Evolutionary conservation across 2,329 filamentous ascomycete genomes (phyloP).

Genomic region (Scopulariopsis brevicaulis): DNA sequence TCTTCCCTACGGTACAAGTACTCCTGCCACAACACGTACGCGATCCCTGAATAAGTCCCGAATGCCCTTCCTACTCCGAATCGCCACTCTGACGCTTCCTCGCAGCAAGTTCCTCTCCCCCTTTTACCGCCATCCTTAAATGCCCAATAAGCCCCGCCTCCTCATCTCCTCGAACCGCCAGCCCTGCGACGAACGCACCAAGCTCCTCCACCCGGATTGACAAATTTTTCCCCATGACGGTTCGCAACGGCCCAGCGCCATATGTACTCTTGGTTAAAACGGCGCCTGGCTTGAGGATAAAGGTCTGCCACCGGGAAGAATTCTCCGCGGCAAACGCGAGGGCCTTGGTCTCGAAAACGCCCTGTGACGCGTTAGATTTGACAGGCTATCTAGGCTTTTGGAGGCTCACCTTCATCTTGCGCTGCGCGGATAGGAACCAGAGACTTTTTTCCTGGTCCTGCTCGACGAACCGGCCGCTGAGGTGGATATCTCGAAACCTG

Average conservation of each 20-base stretch:
- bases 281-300: background rate
- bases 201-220: constrained; percentile 12
- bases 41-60: no score
- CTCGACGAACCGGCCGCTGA: constrained; percentile 20
- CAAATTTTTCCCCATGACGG: constrained; percentile 11
- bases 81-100: background rate
- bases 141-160: constrained; percentile 12
- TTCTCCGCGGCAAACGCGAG: constrained; percentile 2
- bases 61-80: no score
- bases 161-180: constrained; percentile 10
- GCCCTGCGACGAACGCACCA: constrained; percentile 13
- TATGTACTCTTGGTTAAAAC: background rate
- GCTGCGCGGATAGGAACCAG: constrained; percentile 13
- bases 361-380: constrained; percentile 6
- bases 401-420: constrained; percentile 13
- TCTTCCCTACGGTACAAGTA: no score
- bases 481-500: constrained; percentile 17
- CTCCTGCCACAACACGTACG: no score
- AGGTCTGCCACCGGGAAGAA: background rate
- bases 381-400: background rate
- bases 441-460: constrained; percentile 18
- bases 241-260: constrained; percentile 2
- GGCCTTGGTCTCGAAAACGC: constrained; percentile 9
- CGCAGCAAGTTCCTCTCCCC: constrained; percentile 9
- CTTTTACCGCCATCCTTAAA: constrained; percentile 10